Percentiles rank a stretch among this genome's conserved stretches.
Conservation (phyloP, 2,329 filamentous ascomycete species). For the Xylariaceae sp. region DNA sequence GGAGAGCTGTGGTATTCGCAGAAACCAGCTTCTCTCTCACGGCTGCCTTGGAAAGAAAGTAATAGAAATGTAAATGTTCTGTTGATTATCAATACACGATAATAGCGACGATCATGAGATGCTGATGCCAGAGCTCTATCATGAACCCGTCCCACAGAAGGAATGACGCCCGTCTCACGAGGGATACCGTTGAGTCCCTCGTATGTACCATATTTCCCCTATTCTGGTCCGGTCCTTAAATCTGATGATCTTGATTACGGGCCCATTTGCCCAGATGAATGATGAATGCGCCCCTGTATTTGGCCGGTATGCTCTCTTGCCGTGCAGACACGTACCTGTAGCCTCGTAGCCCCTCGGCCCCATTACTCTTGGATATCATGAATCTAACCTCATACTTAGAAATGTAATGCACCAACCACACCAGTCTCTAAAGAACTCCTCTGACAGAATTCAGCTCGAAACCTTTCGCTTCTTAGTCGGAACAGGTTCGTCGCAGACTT, state of each 20-base stretch:
- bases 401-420: conserved; percentile 5
- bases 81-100: neutral
- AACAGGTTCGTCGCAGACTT: conserved; percentile 31
- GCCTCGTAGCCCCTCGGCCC: neutral
- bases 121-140: conserved; percentile 1
- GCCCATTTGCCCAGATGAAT: neutral
- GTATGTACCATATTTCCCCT: neutral
- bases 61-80: neutral
- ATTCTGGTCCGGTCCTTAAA: neutral
- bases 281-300: neutral
- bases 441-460: conserved; percentile 4
- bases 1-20: neutral
- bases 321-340: neutral
- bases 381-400: conserved; percentile 6
- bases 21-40: neutral
- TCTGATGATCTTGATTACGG: neutral
- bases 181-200: neutral
- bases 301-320: neutral
- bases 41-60: neutral
- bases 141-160: neutral
- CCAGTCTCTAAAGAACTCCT: neutral
- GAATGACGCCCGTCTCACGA: neutral
- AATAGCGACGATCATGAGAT: neutral
- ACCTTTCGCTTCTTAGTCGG: conserved; percentile 30
- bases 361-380: conserved; percentile 10